A percentile compares a stretch with the other conserved stretches of the same genome.
These are phyloP conservation scores for Vitis cinerea DNA, from an alignment of 164 flowering plant species.

Conservation along the genomic window DNA sequence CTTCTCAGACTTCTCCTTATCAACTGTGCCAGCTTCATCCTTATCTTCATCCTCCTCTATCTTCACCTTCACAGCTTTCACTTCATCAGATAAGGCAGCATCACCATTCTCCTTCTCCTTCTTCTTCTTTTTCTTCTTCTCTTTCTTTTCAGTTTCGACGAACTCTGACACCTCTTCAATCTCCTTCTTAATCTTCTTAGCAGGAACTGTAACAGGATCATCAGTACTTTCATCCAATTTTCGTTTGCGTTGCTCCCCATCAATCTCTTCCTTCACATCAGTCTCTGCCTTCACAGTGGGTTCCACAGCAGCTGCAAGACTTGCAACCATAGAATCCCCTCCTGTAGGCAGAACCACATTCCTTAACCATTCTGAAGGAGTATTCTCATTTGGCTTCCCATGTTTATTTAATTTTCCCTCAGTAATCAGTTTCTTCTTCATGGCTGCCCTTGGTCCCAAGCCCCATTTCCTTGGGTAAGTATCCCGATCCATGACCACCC, in stretches of 20 bases:
- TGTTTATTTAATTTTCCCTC: slow-evolving; percentile 68
- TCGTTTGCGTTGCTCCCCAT: slow-evolving; percentile 39
- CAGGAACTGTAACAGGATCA: slow-evolving; percentile 28
- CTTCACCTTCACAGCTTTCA: slow-evolving; percentile 14
- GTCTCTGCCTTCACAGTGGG: background rate
- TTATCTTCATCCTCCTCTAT: slow-evolving; percentile 14
- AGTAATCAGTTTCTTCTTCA: slow-evolving; percentile 72
- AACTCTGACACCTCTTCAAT: slow-evolving; percentile 11
- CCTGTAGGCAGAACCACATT: slow-evolving; percentile 67
- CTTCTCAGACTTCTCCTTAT: slow-evolving; percentile 19
- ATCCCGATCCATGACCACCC: slow-evolving; percentile 87
- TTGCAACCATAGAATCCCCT: slow-evolving; percentile 61
- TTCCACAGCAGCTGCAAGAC: slow-evolving; percentile 49
- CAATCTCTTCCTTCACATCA: slow-evolving; percentile 11
- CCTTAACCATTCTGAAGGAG: slow-evolving; percentile 69
- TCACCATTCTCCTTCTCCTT: slow-evolving; percentile 22
- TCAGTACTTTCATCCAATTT: slow-evolving; percentile 33
- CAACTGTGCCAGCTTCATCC: slow-evolving; percentile 4
- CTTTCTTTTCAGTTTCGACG: slow-evolving; percentile 18
- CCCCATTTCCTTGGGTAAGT: slow-evolving; percentile 89
- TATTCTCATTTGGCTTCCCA: slow-evolving; percentile 72
- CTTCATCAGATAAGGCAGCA: slow-evolving; percentile 11
- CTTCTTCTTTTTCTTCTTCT: slow-evolving; percentile 42
- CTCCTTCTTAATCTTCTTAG: slow-evolving; percentile 37
- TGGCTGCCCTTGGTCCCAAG: slow-evolving; percentile 72